A percentile compares a stretch with the other conserved stretches of the same genome.
These are phyloP conservation scores for Penicillium palitans DNA, from an alignment of 2,329 filamentous ascomycete species.

Conservation along the genomic window DNA sequence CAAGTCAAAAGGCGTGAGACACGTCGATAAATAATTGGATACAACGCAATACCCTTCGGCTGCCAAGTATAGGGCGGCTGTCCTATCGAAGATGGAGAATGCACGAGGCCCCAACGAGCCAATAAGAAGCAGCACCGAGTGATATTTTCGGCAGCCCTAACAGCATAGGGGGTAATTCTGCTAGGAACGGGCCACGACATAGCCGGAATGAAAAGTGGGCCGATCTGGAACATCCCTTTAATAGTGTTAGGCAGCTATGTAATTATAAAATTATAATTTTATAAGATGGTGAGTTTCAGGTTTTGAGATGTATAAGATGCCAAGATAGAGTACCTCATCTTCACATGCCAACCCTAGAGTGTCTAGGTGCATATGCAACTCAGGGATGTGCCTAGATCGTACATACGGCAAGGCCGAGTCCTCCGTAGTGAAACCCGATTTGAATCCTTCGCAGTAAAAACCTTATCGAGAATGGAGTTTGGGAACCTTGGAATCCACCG, in stretches of 20 bases:
- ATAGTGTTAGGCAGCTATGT: conserved; percentile 3
- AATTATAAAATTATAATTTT: neutral
- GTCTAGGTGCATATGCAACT: neutral
- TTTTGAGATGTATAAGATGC: neutral
- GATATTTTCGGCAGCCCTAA: conserved; percentile 12
- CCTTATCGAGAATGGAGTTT: neutral
- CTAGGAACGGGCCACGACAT: conserved; percentile 24
- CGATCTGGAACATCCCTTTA: conserved; percentile 11
- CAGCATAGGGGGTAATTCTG: conserved; percentile 7
- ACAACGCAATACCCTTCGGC: neutral
- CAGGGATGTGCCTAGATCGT: neutral
- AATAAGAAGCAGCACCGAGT: neutral
- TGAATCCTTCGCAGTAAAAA: neutral
- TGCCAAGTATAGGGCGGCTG: conserved; percentile 5
- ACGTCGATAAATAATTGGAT: conserved; percentile 1
- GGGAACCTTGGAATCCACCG: neutral
- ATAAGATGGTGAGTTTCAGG: neutral
- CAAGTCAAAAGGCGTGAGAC: neutral
- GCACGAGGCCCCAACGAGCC: neutral
- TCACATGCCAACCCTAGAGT: neutral
- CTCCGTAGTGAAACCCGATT: neutral
- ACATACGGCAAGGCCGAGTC: neutral
- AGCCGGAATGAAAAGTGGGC: conserved; percentile 24
- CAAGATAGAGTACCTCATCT: neutral
- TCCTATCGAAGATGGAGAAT: neutral